These are phyloP conservation scores for Sarocladium kiliense DNA, from an alignment of 2,329 filamentous ascomycete genomes.

Conservation along the genomic window DNA sequence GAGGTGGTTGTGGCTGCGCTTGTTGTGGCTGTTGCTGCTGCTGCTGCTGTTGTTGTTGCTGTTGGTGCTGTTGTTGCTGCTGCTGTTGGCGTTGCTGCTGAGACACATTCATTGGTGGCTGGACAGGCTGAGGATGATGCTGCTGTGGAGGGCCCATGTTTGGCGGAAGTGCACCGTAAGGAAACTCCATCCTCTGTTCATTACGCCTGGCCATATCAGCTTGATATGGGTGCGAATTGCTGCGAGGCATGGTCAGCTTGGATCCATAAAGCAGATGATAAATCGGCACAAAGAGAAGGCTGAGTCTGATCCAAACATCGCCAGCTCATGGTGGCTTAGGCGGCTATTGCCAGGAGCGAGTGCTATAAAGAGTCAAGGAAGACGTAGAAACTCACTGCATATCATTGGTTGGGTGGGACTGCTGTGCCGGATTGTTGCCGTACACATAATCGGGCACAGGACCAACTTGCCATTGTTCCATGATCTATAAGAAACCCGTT, in stretches of 20 bases:
- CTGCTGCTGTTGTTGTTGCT: slow-evolving; percentile 21
- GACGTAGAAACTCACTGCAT: slow-evolving; percentile 44
- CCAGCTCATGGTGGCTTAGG: too few relatives aligned
- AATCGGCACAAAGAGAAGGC: not conserved
- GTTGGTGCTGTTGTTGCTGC: slow-evolving; percentile 25
- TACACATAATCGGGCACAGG: slow-evolving; percentile 56
- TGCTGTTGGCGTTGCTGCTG: slow-evolving; percentile 28
- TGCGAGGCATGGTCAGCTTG: slow-evolving; percentile 14
- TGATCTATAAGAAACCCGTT: slow-evolving; percentile 34
- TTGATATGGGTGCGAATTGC: slow-evolving; percentile 41
- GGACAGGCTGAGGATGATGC: slow-evolving; percentile 33
- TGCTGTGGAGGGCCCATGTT: slow-evolving; percentile 31
- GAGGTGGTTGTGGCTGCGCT: not conserved
- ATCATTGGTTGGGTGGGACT: slow-evolving; percentile 48
- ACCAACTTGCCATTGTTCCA: slow-evolving; percentile 59
- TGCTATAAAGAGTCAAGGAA: not conserved
- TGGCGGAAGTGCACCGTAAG: slow-evolving; percentile 33
- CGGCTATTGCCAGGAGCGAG: too few relatives aligned
- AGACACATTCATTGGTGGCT: slow-evolving; percentile 40
- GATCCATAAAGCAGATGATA: not conserved
- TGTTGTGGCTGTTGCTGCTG: slow-evolving; percentile 1
- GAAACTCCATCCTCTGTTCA: slow-evolving; percentile 36
- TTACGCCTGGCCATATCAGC: slow-evolving; percentile 43
- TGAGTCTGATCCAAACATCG: not conserved
- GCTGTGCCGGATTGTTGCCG: slow-evolving; percentile 30